Evolutionary conservation across 1,284 basidiomycete species (phyloP).

Genomic region (Coniferiporia sulphurascens): DNA sequence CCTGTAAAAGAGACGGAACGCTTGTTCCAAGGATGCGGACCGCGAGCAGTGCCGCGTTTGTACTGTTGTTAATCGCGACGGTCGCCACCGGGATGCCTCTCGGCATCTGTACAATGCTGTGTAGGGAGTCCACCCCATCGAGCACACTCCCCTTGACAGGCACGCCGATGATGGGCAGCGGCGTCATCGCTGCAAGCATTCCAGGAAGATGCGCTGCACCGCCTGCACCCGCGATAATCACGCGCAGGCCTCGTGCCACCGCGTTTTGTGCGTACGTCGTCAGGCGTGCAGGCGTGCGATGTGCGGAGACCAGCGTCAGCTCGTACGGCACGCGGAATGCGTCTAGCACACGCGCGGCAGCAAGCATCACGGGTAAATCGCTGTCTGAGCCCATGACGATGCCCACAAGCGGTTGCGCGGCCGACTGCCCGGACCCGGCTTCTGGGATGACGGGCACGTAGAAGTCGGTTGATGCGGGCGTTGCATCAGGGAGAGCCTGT

Average conservation of each 20-base stretch:
- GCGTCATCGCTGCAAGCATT: conserved; percentile 95
- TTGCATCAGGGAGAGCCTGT: conserved; percentile 50
- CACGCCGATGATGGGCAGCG: conserved; percentile 92
- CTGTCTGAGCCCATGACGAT: conserved; percentile 99
- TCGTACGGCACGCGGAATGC: conserved; percentile 86
- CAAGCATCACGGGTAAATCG: conserved; percentile 91
- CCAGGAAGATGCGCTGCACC: conserved; percentile 97
- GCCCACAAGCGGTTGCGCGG: conserved; percentile 78
- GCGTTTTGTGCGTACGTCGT: conserved; percentile 81
- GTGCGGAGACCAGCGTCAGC: conserved; percentile 93
- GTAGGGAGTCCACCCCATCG: conserved; percentile 93
- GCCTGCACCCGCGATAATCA: conserved; percentile 93
- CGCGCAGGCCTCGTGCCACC: conserved; percentile 66
- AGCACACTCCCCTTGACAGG: conserved; percentile 93
- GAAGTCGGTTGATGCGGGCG: conserved; percentile 44
- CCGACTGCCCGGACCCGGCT: conserved; percentile 50
- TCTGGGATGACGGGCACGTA: conserved; percentile 47
- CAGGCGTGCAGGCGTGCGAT: conserved; percentile 89
- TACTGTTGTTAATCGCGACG: conserved; percentile 95
- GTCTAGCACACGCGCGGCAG: conserved; percentile 83
- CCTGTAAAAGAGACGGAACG: conserved; percentile 59
- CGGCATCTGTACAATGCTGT: conserved; percentile 99
- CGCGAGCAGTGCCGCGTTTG: conserved; percentile 91
- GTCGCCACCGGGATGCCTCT: conserved; percentile 96
- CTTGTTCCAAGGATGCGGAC: conserved; percentile 82